Evolutionary conservation across 306 rosid species (phyloP), one percentile per base, ranked within the genome.

Genomic region (Trifolium repens): DNA sequence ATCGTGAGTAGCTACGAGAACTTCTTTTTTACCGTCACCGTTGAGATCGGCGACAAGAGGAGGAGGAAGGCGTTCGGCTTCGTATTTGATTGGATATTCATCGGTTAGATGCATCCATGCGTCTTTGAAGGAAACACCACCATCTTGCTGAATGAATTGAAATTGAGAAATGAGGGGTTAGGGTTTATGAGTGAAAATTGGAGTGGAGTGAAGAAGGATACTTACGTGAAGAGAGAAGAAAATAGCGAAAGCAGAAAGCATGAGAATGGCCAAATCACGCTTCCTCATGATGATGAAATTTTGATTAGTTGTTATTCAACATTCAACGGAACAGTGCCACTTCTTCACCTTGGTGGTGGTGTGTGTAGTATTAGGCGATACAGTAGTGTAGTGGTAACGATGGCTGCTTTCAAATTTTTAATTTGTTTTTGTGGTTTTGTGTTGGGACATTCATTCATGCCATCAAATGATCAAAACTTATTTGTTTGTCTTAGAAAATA

Each of bases 221-320:
- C 22, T 26, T 13, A 94, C 98, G 91, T 94, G 99, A 62, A 96
- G 98, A 61, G 99, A 85, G 91, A 90, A 96, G 88, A 96, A 96
- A 78, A 96, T 89, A 55, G 99, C 99, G 84, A 96, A 92, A 76
- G 99, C 96, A 9, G 89, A 89, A 55, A 96, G 99, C 98, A 96
- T 96, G 40, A 96, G 98, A 82, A 96, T 96, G 62, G 98, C 91
- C 78, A 96, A 90, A 84, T 96, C 99, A 53, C 99, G 98, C 90
- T 96, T 96, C 94, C 99, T 96, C 99, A 96, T 92, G 42, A 16
- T 19, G 35, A 32, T 32, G 35, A 0, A 32, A 32, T 32, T 32
- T 4, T 32, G 35, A 6, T 32, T 32, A 32, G 5, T 32, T 32
- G 6, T 32, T 32, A 4, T 32, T 32, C 35, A 32, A 32, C 72